Conservation (phyloP, 73 alveolate genomes). For the Breviolum minutum region DNA sequence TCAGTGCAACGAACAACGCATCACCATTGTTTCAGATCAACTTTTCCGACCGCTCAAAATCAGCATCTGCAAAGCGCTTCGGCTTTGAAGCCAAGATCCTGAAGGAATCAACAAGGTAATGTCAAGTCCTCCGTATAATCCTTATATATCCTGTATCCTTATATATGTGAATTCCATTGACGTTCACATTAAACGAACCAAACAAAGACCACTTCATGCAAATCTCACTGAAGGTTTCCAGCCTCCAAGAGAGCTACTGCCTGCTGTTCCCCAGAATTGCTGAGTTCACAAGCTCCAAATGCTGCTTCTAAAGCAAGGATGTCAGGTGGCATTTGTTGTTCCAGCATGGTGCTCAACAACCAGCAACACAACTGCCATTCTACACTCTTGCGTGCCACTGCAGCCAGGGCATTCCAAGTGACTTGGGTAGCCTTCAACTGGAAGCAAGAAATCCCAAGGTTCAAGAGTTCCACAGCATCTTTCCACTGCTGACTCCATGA, state of each 20-base stretch:
- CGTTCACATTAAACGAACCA: too few relatives aligned
- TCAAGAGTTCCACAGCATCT: conserved; percentile 1
- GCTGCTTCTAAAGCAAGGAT: conserved; percentile 6
- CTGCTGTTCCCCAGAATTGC: not conserved
- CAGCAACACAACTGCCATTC: conserved; percentile 31
- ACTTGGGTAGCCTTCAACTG: not conserved
- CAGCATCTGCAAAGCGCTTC: not conserved
- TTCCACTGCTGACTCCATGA: conserved; percentile 2
- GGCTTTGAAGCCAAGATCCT: not conserved
- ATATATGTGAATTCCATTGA: too few relatives aligned
- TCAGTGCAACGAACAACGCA: too few relatives aligned
- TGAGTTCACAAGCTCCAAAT: not conserved
- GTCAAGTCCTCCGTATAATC: too few relatives aligned
- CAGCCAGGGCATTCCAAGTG: not conserved
- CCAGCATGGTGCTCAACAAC: not conserved
- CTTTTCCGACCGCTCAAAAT: too few relatives aligned
- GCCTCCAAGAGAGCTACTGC: conserved; percentile 7
- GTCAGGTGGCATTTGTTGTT: not conserved
- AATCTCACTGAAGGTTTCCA: too few relatives aligned
- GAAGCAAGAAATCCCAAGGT: too few relatives aligned
- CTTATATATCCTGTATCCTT: too few relatives aligned
- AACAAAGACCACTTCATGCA: too few relatives aligned
- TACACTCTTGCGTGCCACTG: not conserved
- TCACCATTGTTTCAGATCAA: too few relatives aligned
- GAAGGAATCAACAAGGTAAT: not conserved